Base-by-base conservation (phyloP, 164 flowering plant genomes). In the Aristolochia contorta region DNA sequence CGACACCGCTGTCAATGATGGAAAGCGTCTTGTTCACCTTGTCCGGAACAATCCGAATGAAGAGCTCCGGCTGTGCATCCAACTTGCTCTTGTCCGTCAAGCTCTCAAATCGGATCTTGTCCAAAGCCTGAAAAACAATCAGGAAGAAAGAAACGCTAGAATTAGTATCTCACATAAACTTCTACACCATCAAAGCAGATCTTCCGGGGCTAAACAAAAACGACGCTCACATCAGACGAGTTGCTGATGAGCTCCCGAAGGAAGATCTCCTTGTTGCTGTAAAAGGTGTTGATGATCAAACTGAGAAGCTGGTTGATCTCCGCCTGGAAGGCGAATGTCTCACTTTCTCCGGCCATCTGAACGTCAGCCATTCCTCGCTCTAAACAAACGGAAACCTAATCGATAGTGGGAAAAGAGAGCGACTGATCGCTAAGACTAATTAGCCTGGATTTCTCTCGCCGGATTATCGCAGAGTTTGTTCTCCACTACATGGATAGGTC, bases 61-160 rank as follows among this genome's bases (percentile, higher is more conserved):
- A 78, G 7, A 78, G 74, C 67, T 78, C 82, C 3, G 79, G 82
- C 54, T 75, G 82, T 1, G 67, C 77, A 47, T 71, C 76, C 45
- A 78, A 74, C 72, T 75, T 75, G 72, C 79, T 75, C 67, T 71
- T 75, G 58, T 78, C 79, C 6, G 77, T 75, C 69, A 75, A 59
- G 32, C 82, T 71, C 61, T 78, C 82, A 32, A 70, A 78, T 2
- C 82, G 60, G 46, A 78, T 78, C 71, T 78, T 78, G 20, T 78
- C 82, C 74, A 78, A 63, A 6, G 79, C 74, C 71, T 63, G 24
- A 47, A 12, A n/a, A 37, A 37, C 43, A 37, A 37, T 10, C 43
- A 37, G 43, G 43, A 37, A 4, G 43, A 37, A 10, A 37, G 43
- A 37, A 3, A 37, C 43, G 10, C 43, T 37, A 27, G 3, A n/a